These are phyloP conservation scores for Aaosphaeria pasadenensis DNA, from an alignment of 2,329 filamentous ascomycete genomes.

Conservation along the genomic window DNA sequence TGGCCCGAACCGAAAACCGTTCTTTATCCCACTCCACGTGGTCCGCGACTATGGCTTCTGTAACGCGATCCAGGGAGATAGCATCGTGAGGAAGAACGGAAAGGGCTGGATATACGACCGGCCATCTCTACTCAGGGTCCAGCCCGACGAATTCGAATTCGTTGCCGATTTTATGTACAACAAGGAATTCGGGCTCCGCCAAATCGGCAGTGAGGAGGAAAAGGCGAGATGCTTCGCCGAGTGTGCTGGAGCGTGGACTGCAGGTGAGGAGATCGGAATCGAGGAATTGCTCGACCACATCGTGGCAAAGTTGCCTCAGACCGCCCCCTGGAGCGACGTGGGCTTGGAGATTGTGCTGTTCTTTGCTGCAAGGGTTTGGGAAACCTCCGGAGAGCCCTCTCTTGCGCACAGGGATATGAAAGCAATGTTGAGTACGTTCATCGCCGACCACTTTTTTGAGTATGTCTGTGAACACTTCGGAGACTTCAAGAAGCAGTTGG, in stretches of 20 bases:
- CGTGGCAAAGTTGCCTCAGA: constrained; percentile 15
- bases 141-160: constrained; percentile 17
- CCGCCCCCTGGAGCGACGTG: constrained; percentile 4
- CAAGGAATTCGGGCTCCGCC: constrained; percentile 15
- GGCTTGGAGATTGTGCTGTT: too few relatives aligned
- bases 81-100: constrained; percentile 4
- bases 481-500: too few relatives aligned
- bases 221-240: constrained; percentile 10
- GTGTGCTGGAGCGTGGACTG: constrained; percentile 19
- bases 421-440: too few relatives aligned
- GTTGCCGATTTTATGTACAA: constrained; percentile 21
- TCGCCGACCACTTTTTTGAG: too few relatives aligned
- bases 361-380: too few relatives aligned
- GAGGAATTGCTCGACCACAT: constrained; percentile 26
- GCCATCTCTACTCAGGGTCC: constrained; percentile 12
- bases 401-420: too few relatives aligned
- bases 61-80: constrained; percentile 1
- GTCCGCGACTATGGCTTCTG: constrained; percentile 17
- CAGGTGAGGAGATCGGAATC: constrained; percentile 18
- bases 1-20: constrained; percentile 11
- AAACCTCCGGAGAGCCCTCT: too few relatives aligned
- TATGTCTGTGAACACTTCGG: too few relatives aligned
- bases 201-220: constrained; percentile 11
- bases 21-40: constrained; percentile 7
- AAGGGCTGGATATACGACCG: constrained; percentile 15